Percentiles rank a stretch among this genome's conserved stretches.
phyloP scores from a whole-genome alignment of 2,329 filamentous ascomycete genomes.

The Beauveria asiatica region DNA sequence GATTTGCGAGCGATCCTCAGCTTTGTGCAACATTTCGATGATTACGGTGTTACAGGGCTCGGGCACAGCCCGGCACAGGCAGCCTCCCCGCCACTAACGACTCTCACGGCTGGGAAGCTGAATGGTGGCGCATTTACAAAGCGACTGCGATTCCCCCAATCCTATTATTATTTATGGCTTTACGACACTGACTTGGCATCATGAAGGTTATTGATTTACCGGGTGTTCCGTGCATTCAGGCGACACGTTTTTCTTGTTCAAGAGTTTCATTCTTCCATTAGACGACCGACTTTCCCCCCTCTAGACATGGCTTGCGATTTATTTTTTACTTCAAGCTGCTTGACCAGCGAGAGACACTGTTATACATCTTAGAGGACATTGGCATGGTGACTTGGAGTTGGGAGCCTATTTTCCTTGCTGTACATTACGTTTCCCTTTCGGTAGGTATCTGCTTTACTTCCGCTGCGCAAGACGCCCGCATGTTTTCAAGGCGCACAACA shows the following conservation, averaged over 20 bases:
- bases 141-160: conserved; percentile 21
- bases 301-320: not conserved
- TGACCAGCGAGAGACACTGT: conserved; percentile 11
- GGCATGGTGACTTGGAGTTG: conserved; percentile 7
- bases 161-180: not conserved
- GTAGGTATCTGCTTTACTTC: not conserved
- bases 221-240: not conserved
- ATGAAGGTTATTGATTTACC: conserved; percentile 5
- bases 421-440: not conserved
- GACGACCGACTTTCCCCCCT: conserved; percentile 5
- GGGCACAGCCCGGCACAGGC: conserved; percentile 16
- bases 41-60: not conserved
- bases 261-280: not conserved
- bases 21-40: conserved; percentile 2
- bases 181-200: conserved; percentile 11
- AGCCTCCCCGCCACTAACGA: conserved; percentile 29
- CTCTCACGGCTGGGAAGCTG: conserved; percentile 47
- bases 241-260: not conserved
- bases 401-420: not conserved
- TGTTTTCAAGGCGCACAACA: conserved; percentile 3
- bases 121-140: conserved; percentile 19
- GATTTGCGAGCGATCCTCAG: not conserved
- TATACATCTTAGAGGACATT: conserved; percentile 13
- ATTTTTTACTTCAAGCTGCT: conserved; percentile 5
- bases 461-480: not conserved